These are phyloP conservation scores for Kitagawia praeruptora DNA, from an alignment of 129 eudicot species.

Conservation along the genomic window DNA sequence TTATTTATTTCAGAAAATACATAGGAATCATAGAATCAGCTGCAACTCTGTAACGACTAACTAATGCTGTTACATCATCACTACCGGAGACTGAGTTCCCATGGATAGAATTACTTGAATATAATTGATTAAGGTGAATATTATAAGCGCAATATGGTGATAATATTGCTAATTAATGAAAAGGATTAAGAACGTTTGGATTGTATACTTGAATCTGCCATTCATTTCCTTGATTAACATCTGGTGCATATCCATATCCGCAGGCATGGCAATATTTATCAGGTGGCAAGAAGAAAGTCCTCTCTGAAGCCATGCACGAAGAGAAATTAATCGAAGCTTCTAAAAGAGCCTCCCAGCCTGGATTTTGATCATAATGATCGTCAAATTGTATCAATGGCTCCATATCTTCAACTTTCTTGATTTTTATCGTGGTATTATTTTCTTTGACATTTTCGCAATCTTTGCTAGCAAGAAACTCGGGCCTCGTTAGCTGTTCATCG, in stretches of 20 bases:
- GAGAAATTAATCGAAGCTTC: slow-evolving; percentile 53
- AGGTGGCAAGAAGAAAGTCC: slow-evolving; percentile 17
- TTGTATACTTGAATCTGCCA: slow-evolving; percentile 48
- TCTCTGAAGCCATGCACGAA: slow-evolving; percentile 17
- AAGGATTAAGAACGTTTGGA: slow-evolving; percentile 40
- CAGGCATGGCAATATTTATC: slow-evolving; percentile 1
- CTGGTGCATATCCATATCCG: slow-evolving; percentile 11
- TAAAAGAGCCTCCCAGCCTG: slow-evolving; percentile 55
- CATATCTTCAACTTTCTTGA: slow-evolving; percentile 25
- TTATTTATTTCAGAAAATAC: background rate
- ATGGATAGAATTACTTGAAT: slow-evolving; percentile 5
- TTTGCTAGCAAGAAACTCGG: background rate
- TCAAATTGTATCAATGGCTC: slow-evolving; percentile 33
- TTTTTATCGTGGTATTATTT: background rate
- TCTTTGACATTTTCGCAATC: slow-evolving; percentile 27
- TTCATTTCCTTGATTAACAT: slow-evolving; percentile 8
- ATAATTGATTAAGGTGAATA: background rate
- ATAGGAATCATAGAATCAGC: background rate
- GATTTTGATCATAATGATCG: slow-evolving; percentile 18
- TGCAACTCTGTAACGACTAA: background rate
- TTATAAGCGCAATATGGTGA: background rate
- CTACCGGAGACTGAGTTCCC: background rate
- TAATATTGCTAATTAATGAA: slow-evolving; percentile 6
- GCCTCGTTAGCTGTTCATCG: slow-evolving; percentile 20
- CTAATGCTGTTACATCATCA: background rate